Percentiles rank a stretch among this genome's conserved stretches.
These are phyloP conservation scores for Schrenkiella parvula DNA, from an alignment of 345 rosid genomes.

Conservation along the genomic window DNA sequence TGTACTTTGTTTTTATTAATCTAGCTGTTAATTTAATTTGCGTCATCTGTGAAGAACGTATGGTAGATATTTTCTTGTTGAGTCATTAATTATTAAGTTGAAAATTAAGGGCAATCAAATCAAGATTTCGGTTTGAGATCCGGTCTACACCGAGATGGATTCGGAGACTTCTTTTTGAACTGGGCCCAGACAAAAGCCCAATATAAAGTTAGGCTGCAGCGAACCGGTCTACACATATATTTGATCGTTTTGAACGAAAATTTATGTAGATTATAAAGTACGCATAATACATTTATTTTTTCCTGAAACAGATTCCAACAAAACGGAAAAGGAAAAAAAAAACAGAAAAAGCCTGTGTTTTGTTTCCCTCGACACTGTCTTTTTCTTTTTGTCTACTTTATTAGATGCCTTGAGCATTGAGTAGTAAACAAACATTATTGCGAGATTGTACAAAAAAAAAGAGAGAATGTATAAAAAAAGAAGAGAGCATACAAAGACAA, in stretches of 20 bases:
- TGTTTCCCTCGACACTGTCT: slow-evolving; percentile 12
- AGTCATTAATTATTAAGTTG: neutral
- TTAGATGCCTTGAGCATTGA: slow-evolving; percentile 21
- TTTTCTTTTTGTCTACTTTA: slow-evolving; percentile 30
- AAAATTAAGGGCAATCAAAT: neutral
- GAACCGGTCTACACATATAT: neutral
- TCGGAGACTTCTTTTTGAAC: neutral
- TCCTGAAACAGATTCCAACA: neutral
- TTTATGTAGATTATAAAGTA: neutral
- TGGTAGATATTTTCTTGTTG: slow-evolving; percentile 2
- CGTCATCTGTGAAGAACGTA: neutral
- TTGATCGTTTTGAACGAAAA: neutral
- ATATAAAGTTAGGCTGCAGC: neutral
- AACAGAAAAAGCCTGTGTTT: slow-evolving; percentile 13
- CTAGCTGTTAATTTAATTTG: neutral
- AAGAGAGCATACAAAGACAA: slow-evolving; percentile 13
- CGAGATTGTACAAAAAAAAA: neutral
- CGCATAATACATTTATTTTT: too few species aligned
- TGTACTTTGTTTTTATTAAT: neutral
- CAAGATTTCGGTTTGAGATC: neutral
- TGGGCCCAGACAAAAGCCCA: neutral
- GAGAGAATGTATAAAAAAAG: neutral
- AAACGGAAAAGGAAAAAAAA: neutral
- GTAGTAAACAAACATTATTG: slow-evolving; percentile 17
- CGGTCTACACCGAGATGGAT: neutral